Percentiles rank a stretch among this genome's conserved stretches.
Evolutionary conservation across 306 rosid genomes (phyloP).

Genomic region (Vigna trinervia): DNA sequence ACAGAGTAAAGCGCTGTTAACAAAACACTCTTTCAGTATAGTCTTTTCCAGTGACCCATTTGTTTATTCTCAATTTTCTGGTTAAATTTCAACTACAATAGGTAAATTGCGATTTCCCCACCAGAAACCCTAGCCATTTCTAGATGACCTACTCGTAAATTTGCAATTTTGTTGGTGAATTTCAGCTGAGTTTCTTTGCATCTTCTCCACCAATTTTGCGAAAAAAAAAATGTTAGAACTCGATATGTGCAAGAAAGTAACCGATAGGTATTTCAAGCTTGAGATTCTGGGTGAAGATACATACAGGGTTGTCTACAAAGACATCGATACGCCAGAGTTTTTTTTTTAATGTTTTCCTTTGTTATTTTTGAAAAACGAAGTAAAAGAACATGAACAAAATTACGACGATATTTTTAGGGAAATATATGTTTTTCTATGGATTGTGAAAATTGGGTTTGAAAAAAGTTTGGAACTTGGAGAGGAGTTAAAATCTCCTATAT

Average conservation of each 20-base stretch:
- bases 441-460: constrained; percentile 11
- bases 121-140: constrained; percentile 53
- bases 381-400: background rate
- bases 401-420: constrained; percentile 16
- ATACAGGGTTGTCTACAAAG: too few species aligned
- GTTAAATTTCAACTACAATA: constrained; percentile 30
- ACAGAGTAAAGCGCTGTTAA: background rate
- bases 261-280: too few species aligned
- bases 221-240: too few species aligned
- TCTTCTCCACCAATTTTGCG: too few species aligned
- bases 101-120: constrained; percentile 2
- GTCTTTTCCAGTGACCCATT: constrained; percentile 19
- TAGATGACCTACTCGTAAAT: constrained; percentile 34
- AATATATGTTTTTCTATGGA: background rate
- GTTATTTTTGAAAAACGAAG: too few species aligned
- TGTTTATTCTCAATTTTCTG: constrained; percentile 17
- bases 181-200: background rate
- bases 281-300: too few species aligned
- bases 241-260: too few species aligned
- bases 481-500: constrained; percentile 21
- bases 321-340: too few species aligned
- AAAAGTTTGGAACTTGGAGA: constrained; percentile 29
- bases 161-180: constrained; percentile 30
- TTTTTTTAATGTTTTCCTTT: too few species aligned
- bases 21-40: background rate